A percentile compares a stretch with the other conserved stretches of the same genome.
These are phyloP conservation scores for Colletotrichum plurivorum DNA, from an alignment of 2,329 filamentous ascomycete genomes.

Conservation along the genomic window DNA sequence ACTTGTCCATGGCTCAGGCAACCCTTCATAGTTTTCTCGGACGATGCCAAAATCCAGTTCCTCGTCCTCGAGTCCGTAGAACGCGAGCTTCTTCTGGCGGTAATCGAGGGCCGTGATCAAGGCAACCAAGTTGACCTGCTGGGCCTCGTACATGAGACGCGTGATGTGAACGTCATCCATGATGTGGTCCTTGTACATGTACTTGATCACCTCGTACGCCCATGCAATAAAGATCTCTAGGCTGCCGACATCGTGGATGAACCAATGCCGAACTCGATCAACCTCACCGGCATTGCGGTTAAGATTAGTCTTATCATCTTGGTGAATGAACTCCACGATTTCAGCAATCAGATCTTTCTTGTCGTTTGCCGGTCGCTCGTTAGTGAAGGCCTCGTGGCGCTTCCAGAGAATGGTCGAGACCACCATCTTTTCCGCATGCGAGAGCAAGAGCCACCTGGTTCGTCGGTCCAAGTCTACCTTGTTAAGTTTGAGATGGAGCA, in stretches of 20 bases:
- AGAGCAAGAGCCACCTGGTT: slow-evolving; percentile 86
- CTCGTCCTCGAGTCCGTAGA: slow-evolving; percentile 82
- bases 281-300: slow-evolving; percentile 77
- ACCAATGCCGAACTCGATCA: slow-evolving; percentile 88
- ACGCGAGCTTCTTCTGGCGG: slow-evolving; percentile 75
- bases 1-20: slow-evolving; percentile 91
- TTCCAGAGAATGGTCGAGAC: slow-evolving; percentile 86
- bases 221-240: slow-evolving; percentile 84
- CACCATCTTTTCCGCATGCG: slow-evolving; percentile 90
- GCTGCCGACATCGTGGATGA: slow-evolving; percentile 80
- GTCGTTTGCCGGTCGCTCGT: slow-evolving; percentile 69
- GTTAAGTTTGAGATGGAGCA: slow-evolving; percentile 77
- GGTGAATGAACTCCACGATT: slow-evolving; percentile 82
- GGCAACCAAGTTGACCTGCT: slow-evolving; percentile 76
- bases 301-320: slow-evolving; percentile 80
- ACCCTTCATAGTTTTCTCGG: slow-evolving; percentile 73
- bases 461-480: slow-evolving; percentile 75
- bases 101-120: slow-evolving; percentile 79
- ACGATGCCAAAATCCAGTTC: slow-evolving; percentile 76
- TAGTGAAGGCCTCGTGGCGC: slow-evolving; percentile 79
- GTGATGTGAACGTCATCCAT: slow-evolving; percentile 69
- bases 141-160: slow-evolving; percentile 76
- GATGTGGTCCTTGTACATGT: slow-evolving; percentile 74
- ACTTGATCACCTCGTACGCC: slow-evolving; percentile 83
- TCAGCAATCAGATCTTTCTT: slow-evolving; percentile 81